phyloP scores from a whole-genome alignment of 2,329 filamentous ascomycete genomes.

The Zasmidium angulare region DNA sequence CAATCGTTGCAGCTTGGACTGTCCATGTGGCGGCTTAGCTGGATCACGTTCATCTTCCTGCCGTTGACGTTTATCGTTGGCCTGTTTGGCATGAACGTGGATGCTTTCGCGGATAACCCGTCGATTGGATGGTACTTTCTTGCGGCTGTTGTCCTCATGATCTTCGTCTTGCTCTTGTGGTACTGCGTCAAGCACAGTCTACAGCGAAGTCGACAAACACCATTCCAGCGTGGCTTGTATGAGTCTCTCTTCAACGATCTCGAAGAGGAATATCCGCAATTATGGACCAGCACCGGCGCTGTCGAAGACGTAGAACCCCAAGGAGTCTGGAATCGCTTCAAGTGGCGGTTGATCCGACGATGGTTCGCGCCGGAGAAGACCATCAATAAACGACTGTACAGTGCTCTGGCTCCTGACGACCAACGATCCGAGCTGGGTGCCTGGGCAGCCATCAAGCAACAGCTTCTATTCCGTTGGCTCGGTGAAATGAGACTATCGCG shows the following conservation, averaged over 20 bases:
- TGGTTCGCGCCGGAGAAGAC: constrained; percentile 49
- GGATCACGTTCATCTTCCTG: constrained; percentile 74
- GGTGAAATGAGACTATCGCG: constrained; percentile 28
- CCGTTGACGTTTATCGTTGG: constrained; percentile 53
- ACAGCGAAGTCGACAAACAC: constrained; percentile 43
- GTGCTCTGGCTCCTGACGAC: constrained; percentile 29
- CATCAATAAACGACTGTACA: constrained; percentile 32
- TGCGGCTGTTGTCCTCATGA: constrained; percentile 46
- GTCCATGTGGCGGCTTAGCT: constrained; percentile 58
- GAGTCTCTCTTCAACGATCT: constrained; percentile 52
- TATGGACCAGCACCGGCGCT: constrained; percentile 53
- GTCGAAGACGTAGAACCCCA: constrained; percentile 42
- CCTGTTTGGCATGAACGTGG: constrained; percentile 56
- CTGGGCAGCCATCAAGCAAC: constrained; percentile 40
- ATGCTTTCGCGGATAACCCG: constrained; percentile 44
- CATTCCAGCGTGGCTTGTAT: constrained; percentile 51
- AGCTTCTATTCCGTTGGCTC: constrained; percentile 44
- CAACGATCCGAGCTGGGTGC: constrained; percentile 41
- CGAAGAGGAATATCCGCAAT: constrained; percentile 43
- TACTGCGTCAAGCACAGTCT: constrained; percentile 50
- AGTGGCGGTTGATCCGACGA: constrained; percentile 48
- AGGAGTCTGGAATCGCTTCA: constrained; percentile 40
- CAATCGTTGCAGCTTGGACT: constrained; percentile 51
- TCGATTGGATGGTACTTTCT: constrained; percentile 54
- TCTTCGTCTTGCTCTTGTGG: constrained; percentile 48